phyloP scores from a whole-genome alignment of 2,329 filamentous ascomycete species.

The Cladosporium halotolerans region DNA sequence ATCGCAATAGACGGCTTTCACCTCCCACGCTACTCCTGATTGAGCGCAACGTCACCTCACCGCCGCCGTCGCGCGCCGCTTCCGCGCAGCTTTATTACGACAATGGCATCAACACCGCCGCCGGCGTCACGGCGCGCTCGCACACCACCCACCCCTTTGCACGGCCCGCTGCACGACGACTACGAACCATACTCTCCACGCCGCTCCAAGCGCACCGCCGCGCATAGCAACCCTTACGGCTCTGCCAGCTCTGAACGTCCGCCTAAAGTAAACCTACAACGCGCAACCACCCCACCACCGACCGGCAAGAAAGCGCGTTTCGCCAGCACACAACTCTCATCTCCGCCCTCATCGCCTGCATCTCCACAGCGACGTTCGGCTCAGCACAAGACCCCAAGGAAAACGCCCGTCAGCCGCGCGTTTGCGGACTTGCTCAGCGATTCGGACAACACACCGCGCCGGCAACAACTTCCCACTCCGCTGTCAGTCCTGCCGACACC shows the following conservation, averaged over 20 bases:
- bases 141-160: conserved; percentile 63
- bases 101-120: conserved; percentile 10
- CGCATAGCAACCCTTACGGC: conserved; percentile 41
- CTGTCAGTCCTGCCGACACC: conserved; percentile 64
- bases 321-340: conserved; percentile 40
- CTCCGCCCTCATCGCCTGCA: conserved; percentile 37
- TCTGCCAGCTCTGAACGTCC: conserved; percentile 31
- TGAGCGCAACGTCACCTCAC: background rate
- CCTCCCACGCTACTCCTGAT: background rate
- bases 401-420: conserved; percentile 10
- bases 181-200: conserved; percentile 66
- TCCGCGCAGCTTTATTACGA: conserved; percentile 6
- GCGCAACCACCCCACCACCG: conserved; percentile 21
- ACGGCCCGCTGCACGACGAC: conserved; percentile 57
- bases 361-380: conserved; percentile 22
- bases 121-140: conserved; percentile 37
- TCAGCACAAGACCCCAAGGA: conserved; percentile 15
- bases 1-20: no score
- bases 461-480: conserved; percentile 5
- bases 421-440: conserved; percentile 9
- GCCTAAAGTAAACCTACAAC: conserved; percentile 2
- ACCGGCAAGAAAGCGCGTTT: conserved; percentile 35
- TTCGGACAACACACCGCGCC: conserved; percentile 6
- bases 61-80: conserved; percentile 7
- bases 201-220: conserved; percentile 23